These are phyloP conservation scores for Lyophyllum semitale DNA, from an alignment of 768 basidiomycete genomes.

Conservation along the genomic window DNA sequence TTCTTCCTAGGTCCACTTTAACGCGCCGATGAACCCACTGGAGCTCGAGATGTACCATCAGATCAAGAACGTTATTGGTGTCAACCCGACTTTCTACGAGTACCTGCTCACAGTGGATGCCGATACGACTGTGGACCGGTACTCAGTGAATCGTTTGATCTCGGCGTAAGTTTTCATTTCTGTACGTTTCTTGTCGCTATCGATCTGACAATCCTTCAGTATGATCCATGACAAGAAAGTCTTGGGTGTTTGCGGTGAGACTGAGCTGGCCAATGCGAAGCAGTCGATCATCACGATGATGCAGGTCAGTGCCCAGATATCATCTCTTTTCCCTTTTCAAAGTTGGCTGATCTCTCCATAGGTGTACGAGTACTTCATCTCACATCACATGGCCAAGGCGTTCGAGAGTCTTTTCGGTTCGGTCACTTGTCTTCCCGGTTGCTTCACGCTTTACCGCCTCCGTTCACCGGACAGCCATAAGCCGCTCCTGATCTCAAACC, in stretches of 20 bases:
- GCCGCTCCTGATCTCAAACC: conserved; percentile 89
- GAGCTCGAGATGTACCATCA: conserved; percentile 99
- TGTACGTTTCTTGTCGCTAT: not conserved
- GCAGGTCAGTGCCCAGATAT: conserved; percentile 61
- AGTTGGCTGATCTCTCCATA: conserved; percentile 23
- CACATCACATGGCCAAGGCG: conserved; percentile 97
- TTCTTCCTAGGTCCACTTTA: conserved; percentile 82
- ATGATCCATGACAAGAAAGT: conserved; percentile 98
- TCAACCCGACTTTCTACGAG: conserved; percentile 98
- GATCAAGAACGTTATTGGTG: conserved; percentile 99
- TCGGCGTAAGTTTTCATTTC: conserved; percentile 70
- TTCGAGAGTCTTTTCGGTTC: conserved; percentile 97
- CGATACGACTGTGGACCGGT: conserved; percentile 89
- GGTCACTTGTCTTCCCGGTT: conserved; percentile 97
- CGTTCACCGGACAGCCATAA: conserved; percentile 95
- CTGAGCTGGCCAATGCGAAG: conserved; percentile 88
- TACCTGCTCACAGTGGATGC: conserved; percentile 93
- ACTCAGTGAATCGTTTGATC: conserved; percentile 87
- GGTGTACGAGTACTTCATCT: conserved; percentile 99
- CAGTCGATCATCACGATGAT: conserved; percentile 97
- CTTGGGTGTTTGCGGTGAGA: conserved; percentile 95
- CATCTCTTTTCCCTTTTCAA: not conserved
- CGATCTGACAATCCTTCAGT: conserved; percentile 38
- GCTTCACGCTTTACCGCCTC: conserved; percentile 96
- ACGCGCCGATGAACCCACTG: conserved; percentile 92